Percentiles rank a stretch among this genome's conserved stretches.
Evolutionary conservation across 495 filamentous ascomycete genomes (phyloP).

Genomic region (Aspergillus saccharolyticus): DNA sequence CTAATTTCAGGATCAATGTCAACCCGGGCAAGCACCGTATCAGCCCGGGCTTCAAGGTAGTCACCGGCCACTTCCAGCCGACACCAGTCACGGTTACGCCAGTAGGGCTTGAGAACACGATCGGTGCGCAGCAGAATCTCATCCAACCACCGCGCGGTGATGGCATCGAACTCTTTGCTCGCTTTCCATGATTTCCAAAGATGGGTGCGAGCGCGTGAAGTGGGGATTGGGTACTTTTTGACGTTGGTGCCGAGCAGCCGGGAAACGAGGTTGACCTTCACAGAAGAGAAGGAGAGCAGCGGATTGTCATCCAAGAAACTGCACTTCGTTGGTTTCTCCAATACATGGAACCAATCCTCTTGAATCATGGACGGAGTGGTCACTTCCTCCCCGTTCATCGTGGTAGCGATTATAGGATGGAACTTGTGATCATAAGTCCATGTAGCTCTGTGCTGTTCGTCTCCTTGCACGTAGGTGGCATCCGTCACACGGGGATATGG

Average conservation of each 20-base stretch:
- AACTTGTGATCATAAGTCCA: constrained; percentile 60
- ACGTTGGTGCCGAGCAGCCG: constrained; percentile 43
- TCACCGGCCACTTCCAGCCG: constrained; percentile 44
- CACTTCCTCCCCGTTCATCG: constrained; percentile 46
- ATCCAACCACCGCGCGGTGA: constrained; percentile 56
- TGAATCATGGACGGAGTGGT: constrained; percentile 53
- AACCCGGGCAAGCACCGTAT: constrained; percentile 54
- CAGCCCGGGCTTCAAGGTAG: constrained; percentile 49
- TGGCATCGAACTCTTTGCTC: constrained; percentile 51
- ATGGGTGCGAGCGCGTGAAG: constrained; percentile 51
- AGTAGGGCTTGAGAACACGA: constrained; percentile 50
- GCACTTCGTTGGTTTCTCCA: constrained; percentile 50
- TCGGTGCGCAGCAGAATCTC: constrained; percentile 54
- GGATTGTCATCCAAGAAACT: constrained; percentile 53
- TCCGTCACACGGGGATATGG: constrained; percentile 53
- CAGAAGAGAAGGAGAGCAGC: constrained; percentile 44
- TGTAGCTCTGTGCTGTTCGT: constrained; percentile 44
- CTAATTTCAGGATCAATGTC: constrained; percentile 55
- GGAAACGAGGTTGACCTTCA: constrained; percentile 38
- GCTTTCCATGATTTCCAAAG: constrained; percentile 62
- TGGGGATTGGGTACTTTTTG: constrained; percentile 47
- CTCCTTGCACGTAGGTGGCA: constrained; percentile 48
- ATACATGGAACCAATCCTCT: constrained; percentile 49
- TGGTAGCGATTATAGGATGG: constrained; percentile 53
- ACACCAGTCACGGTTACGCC: constrained; percentile 50